phyloP scores from a whole-genome alignment of 139 green algal species.

The Coelastrella sp. region DNA sequence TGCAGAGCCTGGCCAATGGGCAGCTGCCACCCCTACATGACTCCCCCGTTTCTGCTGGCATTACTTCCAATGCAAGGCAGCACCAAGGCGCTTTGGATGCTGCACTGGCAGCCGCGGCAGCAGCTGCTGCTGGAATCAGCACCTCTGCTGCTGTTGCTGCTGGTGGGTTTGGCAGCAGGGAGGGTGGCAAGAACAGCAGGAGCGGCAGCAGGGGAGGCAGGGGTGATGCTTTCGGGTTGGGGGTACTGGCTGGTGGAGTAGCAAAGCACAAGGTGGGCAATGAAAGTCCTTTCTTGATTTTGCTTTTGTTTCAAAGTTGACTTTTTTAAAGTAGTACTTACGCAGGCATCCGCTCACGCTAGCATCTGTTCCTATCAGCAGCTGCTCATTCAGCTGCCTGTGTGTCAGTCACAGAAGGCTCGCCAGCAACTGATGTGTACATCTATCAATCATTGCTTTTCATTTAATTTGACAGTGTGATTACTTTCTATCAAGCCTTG shows the following conservation, averaged over 20 bases:
- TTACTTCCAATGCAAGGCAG: background rate
- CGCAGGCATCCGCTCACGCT: no score
- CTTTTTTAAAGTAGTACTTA: no score
- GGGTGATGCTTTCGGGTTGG: background rate
- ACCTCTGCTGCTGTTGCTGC: conserved; percentile 13
- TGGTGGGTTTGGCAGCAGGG: background rate
- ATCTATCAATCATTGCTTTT: no score
- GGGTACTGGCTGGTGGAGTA: background rate
- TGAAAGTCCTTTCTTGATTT: background rate
- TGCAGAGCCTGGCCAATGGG: background rate
- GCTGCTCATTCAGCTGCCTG: no score
- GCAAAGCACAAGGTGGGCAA: background rate
- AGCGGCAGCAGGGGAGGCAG: background rate
- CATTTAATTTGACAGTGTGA: no score
- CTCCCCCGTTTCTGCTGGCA: background rate
- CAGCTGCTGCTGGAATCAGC: conserved; percentile 14
- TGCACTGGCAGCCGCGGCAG: background rate
- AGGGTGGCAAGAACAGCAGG: background rate
- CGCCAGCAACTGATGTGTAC: no score
- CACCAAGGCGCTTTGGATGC: background rate
- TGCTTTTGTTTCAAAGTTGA: no score
- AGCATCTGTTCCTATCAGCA: no score
- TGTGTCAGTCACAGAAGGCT: no score
- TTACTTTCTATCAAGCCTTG: no score
- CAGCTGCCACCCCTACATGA: background rate